Percentiles rank a stretch among this genome's conserved stretches.
These are phyloP conservation scores for Imleria badia DNA, from an alignment of 768 basidiomycete genomes.

Conservation along the genomic window DNA sequence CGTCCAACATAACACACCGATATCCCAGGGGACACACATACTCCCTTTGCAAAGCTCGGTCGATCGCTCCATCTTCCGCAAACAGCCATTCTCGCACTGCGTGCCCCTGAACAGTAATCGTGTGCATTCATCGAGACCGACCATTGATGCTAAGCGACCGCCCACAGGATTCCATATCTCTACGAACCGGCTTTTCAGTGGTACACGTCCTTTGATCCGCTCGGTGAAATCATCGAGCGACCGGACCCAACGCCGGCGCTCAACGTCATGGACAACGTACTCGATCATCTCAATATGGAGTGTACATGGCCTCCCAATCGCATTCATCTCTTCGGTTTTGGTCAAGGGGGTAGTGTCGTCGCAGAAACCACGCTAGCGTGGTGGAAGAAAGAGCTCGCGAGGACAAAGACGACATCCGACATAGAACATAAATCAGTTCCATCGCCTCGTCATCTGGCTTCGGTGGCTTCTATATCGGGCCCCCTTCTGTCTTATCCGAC, in stretches of 20 bases:
- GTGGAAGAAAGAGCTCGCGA: conserved; percentile 44
- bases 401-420: conserved; percentile 2
- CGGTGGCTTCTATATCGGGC: conserved; percentile 67
- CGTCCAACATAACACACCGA: neutral
- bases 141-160: conserved; percentile 9
- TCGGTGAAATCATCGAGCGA: conserved; percentile 67
- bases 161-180: conserved; percentile 68
- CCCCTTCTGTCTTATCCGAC: conserved; percentile 81
- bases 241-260: conserved; percentile 77
- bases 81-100: conserved; percentile 79
- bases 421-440: conserved; percentile 5
- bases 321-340: conserved; percentile 90
- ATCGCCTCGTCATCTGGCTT: conserved; percentile 48
- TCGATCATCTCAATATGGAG: conserved; percentile 56
- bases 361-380: conserved; percentile 61
- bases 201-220: conserved; percentile 78
- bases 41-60: conserved; percentile 75
- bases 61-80: conserved; percentile 80
- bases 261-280: conserved; percentile 48
- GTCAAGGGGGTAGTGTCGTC: conserved; percentile 80
- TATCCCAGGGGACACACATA: conserved; percentile 71
- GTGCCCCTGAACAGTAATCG: conserved; percentile 73
- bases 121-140: neutral
- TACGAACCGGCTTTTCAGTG: conserved; percentile 82
- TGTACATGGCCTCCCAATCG: conserved; percentile 64